Evolutionary conservation across 2,329 filamentous ascomycete genomes (phyloP).

Genomic region (Scedosporium boydii): DNA sequence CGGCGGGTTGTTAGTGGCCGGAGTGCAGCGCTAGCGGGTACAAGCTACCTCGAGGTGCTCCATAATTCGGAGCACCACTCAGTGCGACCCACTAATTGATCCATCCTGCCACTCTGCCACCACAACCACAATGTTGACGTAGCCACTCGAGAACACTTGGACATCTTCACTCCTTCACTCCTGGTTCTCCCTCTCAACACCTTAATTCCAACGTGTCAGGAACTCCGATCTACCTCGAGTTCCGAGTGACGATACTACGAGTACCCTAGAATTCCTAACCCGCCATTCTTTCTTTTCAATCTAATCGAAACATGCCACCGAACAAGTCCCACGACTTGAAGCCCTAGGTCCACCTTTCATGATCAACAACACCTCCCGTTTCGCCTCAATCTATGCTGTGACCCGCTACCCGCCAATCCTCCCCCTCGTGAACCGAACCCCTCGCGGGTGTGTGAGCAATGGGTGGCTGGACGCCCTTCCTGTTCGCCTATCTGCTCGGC

Average conservation of each 20-base stretch:
- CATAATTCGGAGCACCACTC: neutral
- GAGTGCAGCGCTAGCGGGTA: neutral
- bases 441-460: slow-evolving; percentile 24
- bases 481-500: slow-evolving; percentile 73
- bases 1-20: neutral
- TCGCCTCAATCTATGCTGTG: neutral
- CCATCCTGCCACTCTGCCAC: no score
- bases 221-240: neutral
- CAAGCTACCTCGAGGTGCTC: neutral
- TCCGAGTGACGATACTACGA: neutral
- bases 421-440: neutral
- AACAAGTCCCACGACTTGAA: neutral
- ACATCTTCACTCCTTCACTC: neutral
- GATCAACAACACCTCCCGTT: neutral
- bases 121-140: neutral
- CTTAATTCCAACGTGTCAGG: neutral
- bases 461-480: slow-evolving; percentile 44
- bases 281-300: neutral
- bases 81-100: no score
- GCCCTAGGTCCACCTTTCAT: neutral
- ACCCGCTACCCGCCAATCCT: neutral
- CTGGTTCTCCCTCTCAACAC: neutral
- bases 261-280: neutral
- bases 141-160: neutral
- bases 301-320: neutral